phyloP scores from a whole-genome alignment of 129 eudicot species.

The Saposhnikovia divaricata region DNA sequence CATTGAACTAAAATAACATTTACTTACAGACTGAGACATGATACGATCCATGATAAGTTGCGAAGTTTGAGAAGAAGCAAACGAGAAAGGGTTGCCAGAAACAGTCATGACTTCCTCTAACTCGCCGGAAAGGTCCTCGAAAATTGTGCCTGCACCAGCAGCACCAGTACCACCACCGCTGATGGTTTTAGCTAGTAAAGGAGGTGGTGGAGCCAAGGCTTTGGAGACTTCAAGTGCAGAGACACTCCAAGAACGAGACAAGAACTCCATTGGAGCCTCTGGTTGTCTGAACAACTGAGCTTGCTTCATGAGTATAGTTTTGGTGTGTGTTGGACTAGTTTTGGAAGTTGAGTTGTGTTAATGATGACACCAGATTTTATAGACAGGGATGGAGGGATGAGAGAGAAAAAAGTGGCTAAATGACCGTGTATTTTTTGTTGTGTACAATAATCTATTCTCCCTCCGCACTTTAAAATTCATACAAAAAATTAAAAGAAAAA shows the following conservation, averaged over 20 bases:
- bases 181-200: slow-evolving; percentile 10
- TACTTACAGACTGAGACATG: slow-evolving; percentile 77
- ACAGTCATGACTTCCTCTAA: slow-evolving; percentile 31
- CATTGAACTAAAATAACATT: not conserved
- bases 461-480: no score
- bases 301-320: not conserved
- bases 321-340: not conserved
- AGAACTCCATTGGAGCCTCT: slow-evolving; percentile 85
- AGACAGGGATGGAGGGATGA: not conserved
- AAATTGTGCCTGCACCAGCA: slow-evolving; percentile 13
- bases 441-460: no score
- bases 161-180: not conserved
- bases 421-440: not conserved
- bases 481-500: no score
- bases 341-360: not conserved
- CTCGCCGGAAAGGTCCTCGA: slow-evolving; percentile 40
- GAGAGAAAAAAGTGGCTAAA: not conserved
- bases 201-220: slow-evolving; percentile 48
- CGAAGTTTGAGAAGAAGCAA: slow-evolving; percentile 77
- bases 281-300: slow-evolving; percentile 52
- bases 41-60: slow-evolving; percentile 89
- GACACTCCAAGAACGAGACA: slow-evolving; percentile 94
- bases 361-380: not conserved
- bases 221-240: slow-evolving; percentile 81
- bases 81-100: slow-evolving; percentile 64